Evolutionary conservation across 78 protist genomes (phyloP).

Genomic region (Mastigamoeba balamuthi): DNA sequence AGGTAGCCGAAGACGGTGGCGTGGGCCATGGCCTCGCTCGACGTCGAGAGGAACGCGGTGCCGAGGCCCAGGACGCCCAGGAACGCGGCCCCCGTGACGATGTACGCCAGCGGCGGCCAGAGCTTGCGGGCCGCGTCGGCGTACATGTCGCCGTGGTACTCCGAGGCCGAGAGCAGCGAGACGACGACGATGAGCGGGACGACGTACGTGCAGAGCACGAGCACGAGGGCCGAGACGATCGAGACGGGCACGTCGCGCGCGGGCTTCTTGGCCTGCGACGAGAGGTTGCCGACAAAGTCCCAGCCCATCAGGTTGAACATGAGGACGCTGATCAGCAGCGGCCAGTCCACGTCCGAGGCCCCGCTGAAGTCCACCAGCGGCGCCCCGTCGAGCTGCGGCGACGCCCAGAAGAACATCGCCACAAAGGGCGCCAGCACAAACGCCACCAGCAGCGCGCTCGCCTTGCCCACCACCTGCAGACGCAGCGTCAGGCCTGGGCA

Average conservation of each 20-base stretch:
- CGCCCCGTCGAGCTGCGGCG: neutral
- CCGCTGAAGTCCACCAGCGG: neutral
- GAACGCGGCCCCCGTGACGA: neutral
- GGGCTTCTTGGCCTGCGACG: neutral
- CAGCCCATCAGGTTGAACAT: neutral
- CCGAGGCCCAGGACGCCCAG: neutral
- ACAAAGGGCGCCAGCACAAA: neutral
- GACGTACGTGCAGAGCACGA: neutral
- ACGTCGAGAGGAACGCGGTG: neutral
- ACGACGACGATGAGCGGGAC: neutral
- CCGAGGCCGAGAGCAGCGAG: neutral
- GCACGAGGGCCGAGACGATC: neutral
- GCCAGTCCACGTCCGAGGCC: neutral
- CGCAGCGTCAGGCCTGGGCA: too few relatives aligned
- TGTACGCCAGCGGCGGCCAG: neutral
- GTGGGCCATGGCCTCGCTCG: neutral
- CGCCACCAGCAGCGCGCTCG: neutral
- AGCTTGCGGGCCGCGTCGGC: neutral
- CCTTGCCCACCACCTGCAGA: neutral
- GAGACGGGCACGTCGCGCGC: neutral
- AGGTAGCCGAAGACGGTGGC: neutral
- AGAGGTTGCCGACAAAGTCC: neutral
- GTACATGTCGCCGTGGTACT: neutral
- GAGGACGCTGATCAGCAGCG: neutral
- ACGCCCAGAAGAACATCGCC: neutral